These are phyloP conservation scores for Spathaspora girioi DNA, from an alignment of 805 yeast genomes.

Conservation along the genomic window DNA sequence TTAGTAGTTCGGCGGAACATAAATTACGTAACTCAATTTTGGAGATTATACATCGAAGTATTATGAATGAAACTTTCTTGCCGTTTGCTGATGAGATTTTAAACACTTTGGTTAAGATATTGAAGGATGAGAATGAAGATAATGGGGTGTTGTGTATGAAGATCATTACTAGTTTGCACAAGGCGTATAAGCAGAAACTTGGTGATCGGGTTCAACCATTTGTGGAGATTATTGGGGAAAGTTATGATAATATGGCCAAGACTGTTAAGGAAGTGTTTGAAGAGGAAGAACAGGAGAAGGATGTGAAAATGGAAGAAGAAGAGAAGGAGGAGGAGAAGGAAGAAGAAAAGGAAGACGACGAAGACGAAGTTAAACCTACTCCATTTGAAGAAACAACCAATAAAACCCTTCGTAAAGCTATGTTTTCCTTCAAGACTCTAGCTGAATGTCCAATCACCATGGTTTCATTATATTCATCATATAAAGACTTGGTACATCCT, in stretches of 20 bases:
- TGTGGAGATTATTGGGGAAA: conserved; percentile 66
- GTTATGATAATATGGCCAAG: conserved; percentile 76
- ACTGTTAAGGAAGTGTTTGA: conserved; percentile 72
- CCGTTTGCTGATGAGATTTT: conserved; percentile 62
- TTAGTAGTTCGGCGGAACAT: conserved; percentile 64
- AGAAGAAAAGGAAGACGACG: conserved; percentile 3
- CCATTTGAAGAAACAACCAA: conserved; percentile 38
- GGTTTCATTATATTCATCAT: conserved; percentile 87
- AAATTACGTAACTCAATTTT: conserved; percentile 72
- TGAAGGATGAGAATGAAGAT: conserved; percentile 85
- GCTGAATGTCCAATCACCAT: conserved; percentile 97
- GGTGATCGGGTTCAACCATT: conserved; percentile 75
- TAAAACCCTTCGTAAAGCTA: conserved; percentile 60
- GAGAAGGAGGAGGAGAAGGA: conserved; percentile 2
- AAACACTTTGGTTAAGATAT: conserved; percentile 53
- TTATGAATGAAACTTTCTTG: conserved; percentile 77
- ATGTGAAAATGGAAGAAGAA: not conserved
- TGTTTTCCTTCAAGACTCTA: conserved; percentile 82
- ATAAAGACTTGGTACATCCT: conserved; percentile 67
- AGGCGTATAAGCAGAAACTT: conserved; percentile 69
- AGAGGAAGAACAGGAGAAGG: conserved; percentile 4
- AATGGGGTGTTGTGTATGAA: conserved; percentile 92
- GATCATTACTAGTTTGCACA: conserved; percentile 78
- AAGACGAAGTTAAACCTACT: conserved; percentile 20
- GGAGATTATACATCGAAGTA: conserved; percentile 77